Evolutionary conservation across 2,329 filamentous ascomycete species (phyloP), one percentile per base, ranked within the genome.

Genomic region (Cadophora malorum): DNA sequence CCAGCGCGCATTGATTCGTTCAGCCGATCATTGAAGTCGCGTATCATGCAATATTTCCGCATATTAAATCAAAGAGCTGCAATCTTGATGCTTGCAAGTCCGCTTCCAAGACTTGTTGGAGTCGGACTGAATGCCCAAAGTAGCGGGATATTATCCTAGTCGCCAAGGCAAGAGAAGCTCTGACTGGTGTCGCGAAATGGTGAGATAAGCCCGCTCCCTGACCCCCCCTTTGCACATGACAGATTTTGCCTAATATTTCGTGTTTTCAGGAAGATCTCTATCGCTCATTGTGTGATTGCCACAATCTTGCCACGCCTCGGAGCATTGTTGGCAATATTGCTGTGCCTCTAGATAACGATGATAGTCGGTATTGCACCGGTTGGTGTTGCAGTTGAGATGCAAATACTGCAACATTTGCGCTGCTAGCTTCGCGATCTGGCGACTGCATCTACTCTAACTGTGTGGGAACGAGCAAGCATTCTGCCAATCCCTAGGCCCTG

Each of bases 1-100:
- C 35, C 31, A 21, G 28, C 23, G 12, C 52, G 31, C 31, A 58
- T 35, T 59, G 56, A 59, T 59, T 59, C 56, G 56, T 41, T 25
- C 35, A 41, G n/a, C 33, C 33, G 33, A 41, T 21, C 8, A 58
- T 38, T 19, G 33, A 16, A n/a, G 21, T 59, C 56, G 56, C 33
- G 56, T 59, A 59, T 25, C 33, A 41, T 59, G 56, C 33, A 59
- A 45, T 59, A 41, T 41, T 38, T 41, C 56, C 56, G 41, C 33
- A 59, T 25, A 59, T 59, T 59, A 59, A 25, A 59, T 21, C 12
- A 41, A 5, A 38, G 56, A 41, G 21, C 56, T 59, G 35, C 56
- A 45, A 45, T 59, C 56, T 59, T 35, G 56, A 59, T 38, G 56
- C 56, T 59, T 45, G 56, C 21, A 28, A n/a, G 33, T 25, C 56